Base-by-base conservation (phyloP, 192 early-diverging fungal species). In the Rhizophagus prolifer region DNA sequence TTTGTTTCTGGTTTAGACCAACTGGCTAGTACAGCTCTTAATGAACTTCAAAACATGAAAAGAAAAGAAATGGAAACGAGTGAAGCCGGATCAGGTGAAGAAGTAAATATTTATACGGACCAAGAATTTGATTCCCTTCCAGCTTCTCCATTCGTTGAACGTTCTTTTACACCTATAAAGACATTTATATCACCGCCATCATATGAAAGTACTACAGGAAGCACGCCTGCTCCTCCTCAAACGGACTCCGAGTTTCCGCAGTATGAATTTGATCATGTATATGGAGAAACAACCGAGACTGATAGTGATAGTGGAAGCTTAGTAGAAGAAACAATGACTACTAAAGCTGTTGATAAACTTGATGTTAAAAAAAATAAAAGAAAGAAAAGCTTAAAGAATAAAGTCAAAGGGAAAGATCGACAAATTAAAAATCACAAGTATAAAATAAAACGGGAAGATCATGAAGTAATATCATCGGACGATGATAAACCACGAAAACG, bases 191-290 rank as follows among this genome's bases (percentile, higher is more conserved):
- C 65, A 23, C 65, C 65, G 26, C 13, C 34, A 34, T 67, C 65
- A 67, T 67, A 67, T 38, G 65, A 67, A 67, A 38, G 65, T 38
- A 67, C 65, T 5, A 67, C 65, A 9, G 65, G 62, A 64, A 64
- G 62, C 13, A 64, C 62, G 6, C 62, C 62, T 4, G 62, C 62
- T 14, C 62, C 62, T 2, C 62, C 62, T 30, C 62, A 64, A 64
- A 64, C 62, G 12, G 62, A 64, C 16, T 64, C 62, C 4, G 62
- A 64, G 23, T 64, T 64, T 26, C 62, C n/a, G 19, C 62, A 64
- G 30, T 64, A 64, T 64, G 62, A 64, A 30, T 63, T 14, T 25
- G 61, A 63, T 14, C 21, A 63, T n/a, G 14, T 2, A 30, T 64
- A 13, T 14, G 25, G n/a, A 4, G 62, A 64, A 64, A 64, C 62